A percentile compares a stretch with the other conserved stretches of the same genome.
These are phyloP conservation scores for Corylus americana DNA, from an alignment of 306 rosid genomes.

Conservation along the genomic window DNA sequence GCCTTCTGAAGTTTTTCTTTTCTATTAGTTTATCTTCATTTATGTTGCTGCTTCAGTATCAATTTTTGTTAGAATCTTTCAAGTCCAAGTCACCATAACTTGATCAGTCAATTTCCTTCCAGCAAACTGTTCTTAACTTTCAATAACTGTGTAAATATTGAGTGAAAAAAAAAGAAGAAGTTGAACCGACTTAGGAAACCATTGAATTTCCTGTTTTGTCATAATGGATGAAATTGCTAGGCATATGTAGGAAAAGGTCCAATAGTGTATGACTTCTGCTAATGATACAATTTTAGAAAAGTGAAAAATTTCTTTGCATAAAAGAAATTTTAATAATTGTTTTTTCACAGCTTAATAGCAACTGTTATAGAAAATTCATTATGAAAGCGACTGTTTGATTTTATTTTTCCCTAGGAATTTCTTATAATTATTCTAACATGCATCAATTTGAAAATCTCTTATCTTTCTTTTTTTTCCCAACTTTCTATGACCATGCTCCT, in stretches of 20 bases:
- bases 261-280: neutral
- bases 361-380: neutral
- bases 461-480: neutral
- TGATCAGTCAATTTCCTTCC: neutral
- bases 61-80: neutral
- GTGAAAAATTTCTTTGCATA: neutral
- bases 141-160: neutral
- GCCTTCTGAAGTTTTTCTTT: neutral
- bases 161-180: neutral
- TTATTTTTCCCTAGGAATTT: conserved; percentile 24
- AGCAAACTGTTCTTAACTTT: neutral
- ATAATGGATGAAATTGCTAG: neutral
- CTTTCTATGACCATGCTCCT: neutral
- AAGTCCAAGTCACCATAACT: neutral
- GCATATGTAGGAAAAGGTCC: neutral
- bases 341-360: neutral
- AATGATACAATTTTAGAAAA: neutral
- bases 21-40: neutral
- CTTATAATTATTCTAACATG: conserved; percentile 19
- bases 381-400: neutral
- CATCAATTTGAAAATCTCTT: neutral
- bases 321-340: neutral
- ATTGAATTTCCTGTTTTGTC: neutral
- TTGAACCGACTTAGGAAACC: neutral
- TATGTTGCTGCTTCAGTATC: neutral